phyloP scores from a whole-genome alignment of 192 early-diverging fungal genomes.

The Neocallimastix lanati region DNA sequence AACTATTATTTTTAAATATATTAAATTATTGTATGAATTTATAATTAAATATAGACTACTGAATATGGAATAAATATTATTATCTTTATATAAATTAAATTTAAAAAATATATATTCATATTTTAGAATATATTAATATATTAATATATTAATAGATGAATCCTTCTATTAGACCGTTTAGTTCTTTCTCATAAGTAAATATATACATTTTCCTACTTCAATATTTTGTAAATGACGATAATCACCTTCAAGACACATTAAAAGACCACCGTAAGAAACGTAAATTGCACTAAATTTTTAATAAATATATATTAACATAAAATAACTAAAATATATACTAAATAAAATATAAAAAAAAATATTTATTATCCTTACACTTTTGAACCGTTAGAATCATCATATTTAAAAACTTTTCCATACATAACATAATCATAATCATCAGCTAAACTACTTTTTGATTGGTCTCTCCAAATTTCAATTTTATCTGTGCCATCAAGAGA shows the following conservation, averaged over 20 bases:
- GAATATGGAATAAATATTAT: too few species aligned
- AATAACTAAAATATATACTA: not conserved
- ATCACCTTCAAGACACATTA: slow-evolving; percentile 78
- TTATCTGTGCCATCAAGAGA: slow-evolving; percentile 22
- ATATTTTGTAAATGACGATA: slow-evolving; percentile 63
- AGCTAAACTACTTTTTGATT: slow-evolving; percentile 35
- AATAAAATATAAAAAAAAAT: too few species aligned
- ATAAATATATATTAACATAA: not conserved
- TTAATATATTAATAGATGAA: too few species aligned
- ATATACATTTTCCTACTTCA: slow-evolving; percentile 73
- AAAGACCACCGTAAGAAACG: slow-evolving; percentile 77
- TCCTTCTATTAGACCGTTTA: not conserved
- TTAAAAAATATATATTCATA: too few species aligned
- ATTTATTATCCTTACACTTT: slow-evolving; percentile 74
- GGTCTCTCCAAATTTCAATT: slow-evolving; percentile 48
- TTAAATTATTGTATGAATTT: too few species aligned
- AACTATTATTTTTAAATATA: too few species aligned
- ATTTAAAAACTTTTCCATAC: slow-evolving; percentile 93
- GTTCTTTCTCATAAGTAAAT: slow-evolving; percentile 57
- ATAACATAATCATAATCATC: slow-evolving; percentile 98
- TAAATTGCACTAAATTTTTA: slow-evolving; percentile 62
- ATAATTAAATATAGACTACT: too few species aligned
- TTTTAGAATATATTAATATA: too few species aligned
- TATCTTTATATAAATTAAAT: too few species aligned
- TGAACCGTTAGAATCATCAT: slow-evolving; percentile 57